Base-by-base conservation (phyloP, 1,284 basidiomycete species). In the Malassezia vespertilionis region DNA sequence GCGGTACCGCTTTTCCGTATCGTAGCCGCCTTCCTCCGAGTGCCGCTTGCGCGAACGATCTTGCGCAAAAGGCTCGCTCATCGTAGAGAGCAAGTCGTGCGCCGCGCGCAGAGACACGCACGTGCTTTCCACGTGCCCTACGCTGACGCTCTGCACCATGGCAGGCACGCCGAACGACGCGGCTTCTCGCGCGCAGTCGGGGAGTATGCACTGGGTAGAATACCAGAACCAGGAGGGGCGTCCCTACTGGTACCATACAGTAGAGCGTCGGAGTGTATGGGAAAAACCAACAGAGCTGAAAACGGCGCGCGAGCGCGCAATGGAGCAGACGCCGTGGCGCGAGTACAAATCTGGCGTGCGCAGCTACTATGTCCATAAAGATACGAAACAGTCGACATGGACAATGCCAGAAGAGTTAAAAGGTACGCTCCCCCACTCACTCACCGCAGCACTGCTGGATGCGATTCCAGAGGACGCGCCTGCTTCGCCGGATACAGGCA, bases 231-330 rank as follows among this genome's bases (percentile, higher is more conserved):
- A 58, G 2, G 50, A 65, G 40, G 67, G 67, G 0, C 57, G 67
- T 3, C 44, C 51, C 1, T 70, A 67, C 51, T 70, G 67, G 67
- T 69, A 65, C 44, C 56, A 70, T 39, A 49, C 56, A 10, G 26
- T 44, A 14, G 64, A 70, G 38, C 57, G 58, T 21, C 52, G 57
- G 18, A 61, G 58, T 26, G 65, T 70, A 7, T 70, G 67, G 67
- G 63, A 69, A 31, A 70, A 69, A 56, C 67, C 67, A 5, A 52
- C 47, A 9, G 67, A 70, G 52, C 61, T 70, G 30, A 66, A 65
- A 40, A 60, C 62, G 12, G 52, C 60, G 12, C 56, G 61, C n/a
- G 67, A 70, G 32, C 52, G 60, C 10, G 63, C 62, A 3, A 52
- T 70, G 23, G 62, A 64, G 33, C 32, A 48, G 1, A 70, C 65